Base-by-base conservation (phyloP, 805 yeast species). In the Myxozyma nipponensis region DNA sequence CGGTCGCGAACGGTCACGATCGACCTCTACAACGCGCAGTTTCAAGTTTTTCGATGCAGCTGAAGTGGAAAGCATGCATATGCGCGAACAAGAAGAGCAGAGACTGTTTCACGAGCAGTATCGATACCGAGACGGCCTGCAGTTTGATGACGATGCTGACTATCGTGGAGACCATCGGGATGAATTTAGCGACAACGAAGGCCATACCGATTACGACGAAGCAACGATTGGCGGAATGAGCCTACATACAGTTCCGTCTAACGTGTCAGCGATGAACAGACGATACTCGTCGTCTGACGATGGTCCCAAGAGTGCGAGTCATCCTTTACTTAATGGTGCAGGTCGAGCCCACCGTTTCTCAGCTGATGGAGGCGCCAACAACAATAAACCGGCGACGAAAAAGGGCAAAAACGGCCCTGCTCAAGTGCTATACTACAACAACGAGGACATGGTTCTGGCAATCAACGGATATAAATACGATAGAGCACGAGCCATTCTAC, bases 391-490 rank as follows among this genome's bases (percentile, higher is more conserved):
- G n/a, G n/a, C n/a, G n/a, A n/a, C n/a, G n/a, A n/a, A n/a, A n/a
- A n/a, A n/a, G n/a, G n/a, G n/a, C n/a, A n/a, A n/a, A n/a, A n/a
- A n/a, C 18, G 15, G 19, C 3, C 57, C 53, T 4, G 40, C 50
- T 39, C 99, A 93, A 68, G 75, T 96, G 50, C 88, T 86, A 66
- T 93, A 91, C 66, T 78, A 93, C 54, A 90, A 96, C 0, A 98
- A 93, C 66, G 98, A 93, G 65, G 99, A 93, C 71, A 72, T 93
- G 62, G 91, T 91, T 10, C 78, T 93, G 52, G 96, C 95, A 54
- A 85, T 93, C 55, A 98, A 97, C 0, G 98, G 98, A 3, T 93
- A 86, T 66, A 68, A 68, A 47, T 78, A 82, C 15, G 77, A 82
- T 10, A 63, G 63, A 42, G 47, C 74, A 57, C 78, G 81, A 54